Evolutionary conservation across 2,329 filamentous ascomycete genomes (phyloP).

Genomic region (Drechslerella dactyloides): DNA sequence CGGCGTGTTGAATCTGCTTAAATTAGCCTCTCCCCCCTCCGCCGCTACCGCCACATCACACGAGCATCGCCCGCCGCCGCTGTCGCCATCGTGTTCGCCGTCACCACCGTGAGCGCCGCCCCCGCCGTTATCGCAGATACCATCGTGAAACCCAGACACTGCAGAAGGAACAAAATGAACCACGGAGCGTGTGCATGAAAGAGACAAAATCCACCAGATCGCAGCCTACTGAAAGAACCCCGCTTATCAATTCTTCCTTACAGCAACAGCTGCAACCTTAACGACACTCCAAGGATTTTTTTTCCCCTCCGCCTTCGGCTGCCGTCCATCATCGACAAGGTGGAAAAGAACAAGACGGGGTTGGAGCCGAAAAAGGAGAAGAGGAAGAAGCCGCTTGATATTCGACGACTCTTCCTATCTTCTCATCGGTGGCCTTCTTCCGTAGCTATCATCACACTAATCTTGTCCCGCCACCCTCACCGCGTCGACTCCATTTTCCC

Average conservation of each 20-base stretch:
- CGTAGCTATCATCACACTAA: background rate
- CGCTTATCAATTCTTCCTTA: conserved; percentile 4
- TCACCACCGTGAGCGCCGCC: background rate
- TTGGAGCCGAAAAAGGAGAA: background rate
- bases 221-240: background rate
- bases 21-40: background rate
- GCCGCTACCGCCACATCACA: background rate
- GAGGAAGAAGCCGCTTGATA: background rate
- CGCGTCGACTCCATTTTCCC: background rate
- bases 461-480: background rate
- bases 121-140: conserved; percentile 1
- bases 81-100: background rate
- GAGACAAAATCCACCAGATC: background rate
- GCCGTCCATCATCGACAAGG: background rate
- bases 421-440: background rate
- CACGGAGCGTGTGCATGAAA: background rate
- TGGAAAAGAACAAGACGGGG: background rate
- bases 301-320: background rate
- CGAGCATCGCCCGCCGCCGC: background rate
- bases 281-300: background rate
- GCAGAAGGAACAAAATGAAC: background rate
- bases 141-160: background rate
- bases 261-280: background rate
- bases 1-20: no score
- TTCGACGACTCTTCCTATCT: background rate